Percentiles rank a stretch among this genome's conserved stretches.
These are phyloP conservation scores for Sporothrix schenckii DNA, from an alignment of 2,329 filamentous ascomycete genomes.

Conservation along the genomic window DNA sequence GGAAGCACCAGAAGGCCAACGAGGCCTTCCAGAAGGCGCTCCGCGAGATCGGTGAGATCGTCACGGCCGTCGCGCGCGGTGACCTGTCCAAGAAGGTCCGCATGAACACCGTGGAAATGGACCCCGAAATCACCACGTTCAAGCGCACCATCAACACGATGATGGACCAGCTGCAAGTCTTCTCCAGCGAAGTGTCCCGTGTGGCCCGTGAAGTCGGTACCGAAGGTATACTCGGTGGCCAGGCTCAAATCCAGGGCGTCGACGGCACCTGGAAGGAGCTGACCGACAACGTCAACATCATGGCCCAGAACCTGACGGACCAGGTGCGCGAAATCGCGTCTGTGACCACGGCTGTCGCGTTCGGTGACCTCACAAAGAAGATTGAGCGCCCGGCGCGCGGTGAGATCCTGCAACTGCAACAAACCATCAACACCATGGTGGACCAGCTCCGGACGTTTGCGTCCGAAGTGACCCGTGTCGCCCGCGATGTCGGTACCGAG, in stretches of 20 bases:
- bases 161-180: conserved; percentile 97
- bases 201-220: conserved; percentile 95
- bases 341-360: conserved; percentile 80
- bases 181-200: conserved; percentile 93
- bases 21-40: conserved; percentile 97
- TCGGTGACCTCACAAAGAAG: conserved; percentile 81
- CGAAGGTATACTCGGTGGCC: conserved; percentile 89
- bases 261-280: conserved; percentile 98
- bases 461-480: conserved; percentile 80
- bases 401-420: conserved; percentile 80
- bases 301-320: conserved; percentile 80
- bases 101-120: conserved; percentile 95
- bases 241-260: conserved; percentile 90
- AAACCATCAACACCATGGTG: conserved; percentile 89
- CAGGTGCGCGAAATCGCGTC: conserved; percentile 85
- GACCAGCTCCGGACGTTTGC: conserved; percentile 82
- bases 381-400: conserved; percentile 79
- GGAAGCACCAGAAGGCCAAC: conserved; percentile 97
- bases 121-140: conserved; percentile 96
- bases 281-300: conserved; percentile 85
- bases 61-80: conserved; percentile 92
- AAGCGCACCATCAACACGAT: conserved; percentile 98
- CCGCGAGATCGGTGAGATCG: conserved; percentile 94
- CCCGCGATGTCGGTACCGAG: conserved; percentile 81
- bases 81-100: conserved; percentile 96